Evolutionary conservation across 1,284 basidiomycete genomes (phyloP).

Genomic region (Naganishia liquefaciens): DNA sequence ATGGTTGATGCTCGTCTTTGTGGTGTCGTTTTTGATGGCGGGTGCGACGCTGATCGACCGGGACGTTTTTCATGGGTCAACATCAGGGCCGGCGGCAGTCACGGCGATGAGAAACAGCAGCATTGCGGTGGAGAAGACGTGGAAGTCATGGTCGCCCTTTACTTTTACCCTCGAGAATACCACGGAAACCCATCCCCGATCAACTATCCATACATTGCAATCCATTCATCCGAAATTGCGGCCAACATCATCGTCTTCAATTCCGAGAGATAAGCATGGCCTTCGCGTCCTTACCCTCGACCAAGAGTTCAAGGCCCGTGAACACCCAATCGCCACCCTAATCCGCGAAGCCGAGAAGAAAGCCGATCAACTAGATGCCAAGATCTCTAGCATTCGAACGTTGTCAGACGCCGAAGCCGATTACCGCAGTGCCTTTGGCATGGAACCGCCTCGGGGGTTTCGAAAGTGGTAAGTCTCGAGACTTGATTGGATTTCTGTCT

Average conservation of each 20-base stretch:
- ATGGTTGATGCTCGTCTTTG: slow-evolving; percentile 4
- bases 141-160: background rate
- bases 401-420: slow-evolving; percentile 43
- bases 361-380: slow-evolving; percentile 36
- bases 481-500: background rate
- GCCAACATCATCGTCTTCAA: background rate
- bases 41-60: background rate
- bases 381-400: slow-evolving; percentile 36
- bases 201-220: background rate
- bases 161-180: background rate
- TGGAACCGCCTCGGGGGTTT: slow-evolving; percentile 47
- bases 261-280: background rate
- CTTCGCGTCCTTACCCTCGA: background rate
- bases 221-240: slow-evolving; percentile 5
- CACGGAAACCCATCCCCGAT: background rate
- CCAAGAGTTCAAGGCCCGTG: background rate
- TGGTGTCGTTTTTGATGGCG: slow-evolving; percentile 2
- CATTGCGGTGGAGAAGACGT: background rate
- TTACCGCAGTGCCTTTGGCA: slow-evolving; percentile 41
- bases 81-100: background rate
- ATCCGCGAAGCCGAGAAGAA: slow-evolving; percentile 40
- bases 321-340: slow-evolving; percentile 45
- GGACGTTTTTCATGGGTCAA: background rate
- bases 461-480: slow-evolving; percentile 42
- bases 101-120: background rate